phyloP scores from a whole-genome alignment of 805 yeast genomes.

The Wickerhamomyces bisporus region DNA sequence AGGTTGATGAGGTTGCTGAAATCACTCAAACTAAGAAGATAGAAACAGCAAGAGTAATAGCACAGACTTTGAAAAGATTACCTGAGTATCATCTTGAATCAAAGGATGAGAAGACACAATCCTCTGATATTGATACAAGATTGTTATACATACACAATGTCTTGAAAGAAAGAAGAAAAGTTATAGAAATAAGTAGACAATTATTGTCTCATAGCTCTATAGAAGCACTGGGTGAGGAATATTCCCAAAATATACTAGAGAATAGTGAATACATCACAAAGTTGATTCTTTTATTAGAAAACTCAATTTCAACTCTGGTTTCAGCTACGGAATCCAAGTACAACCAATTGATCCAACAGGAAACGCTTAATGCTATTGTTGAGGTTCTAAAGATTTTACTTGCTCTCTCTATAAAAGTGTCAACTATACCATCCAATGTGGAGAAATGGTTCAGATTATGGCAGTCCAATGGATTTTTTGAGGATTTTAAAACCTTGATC shows the following conservation, averaged over 20 bases:
- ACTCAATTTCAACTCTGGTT: conserved; percentile 1
- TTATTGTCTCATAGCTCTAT: conserved; percentile 22
- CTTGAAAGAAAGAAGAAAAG: conserved; percentile 46
- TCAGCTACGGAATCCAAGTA: conserved; percentile 8
- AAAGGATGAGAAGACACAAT: conserved; percentile 6
- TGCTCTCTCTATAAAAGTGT: conserved; percentile 36
- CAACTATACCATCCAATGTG: conserved; percentile 30
- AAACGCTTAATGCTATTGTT: conserved; percentile 27
- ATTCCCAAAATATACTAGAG: conserved; percentile 15
- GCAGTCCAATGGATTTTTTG: conserved; percentile 27
- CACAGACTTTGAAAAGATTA: conserved; percentile 1
- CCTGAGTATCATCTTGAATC: conserved; percentile 2
- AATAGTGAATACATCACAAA: conserved; percentile 22
- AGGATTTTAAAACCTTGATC: conserved; percentile 11
- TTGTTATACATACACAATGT: conserved; percentile 33
- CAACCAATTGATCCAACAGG: conserved; percentile 23
- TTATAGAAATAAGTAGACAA: conserved; percentile 37
- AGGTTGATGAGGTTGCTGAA: conserved; percentile 24
- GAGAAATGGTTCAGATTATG: conserved; percentile 53
- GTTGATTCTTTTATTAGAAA: conserved; percentile 14
- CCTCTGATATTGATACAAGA: neutral
- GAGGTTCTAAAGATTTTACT: conserved; percentile 34
- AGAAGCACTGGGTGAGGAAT: conserved; percentile 20
- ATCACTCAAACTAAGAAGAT: neutral
- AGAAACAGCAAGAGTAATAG: conserved; percentile 6